Evolutionary conservation across 2,329 filamentous ascomycete species (phyloP).

Genomic region (Cladosporium sp.): DNA sequence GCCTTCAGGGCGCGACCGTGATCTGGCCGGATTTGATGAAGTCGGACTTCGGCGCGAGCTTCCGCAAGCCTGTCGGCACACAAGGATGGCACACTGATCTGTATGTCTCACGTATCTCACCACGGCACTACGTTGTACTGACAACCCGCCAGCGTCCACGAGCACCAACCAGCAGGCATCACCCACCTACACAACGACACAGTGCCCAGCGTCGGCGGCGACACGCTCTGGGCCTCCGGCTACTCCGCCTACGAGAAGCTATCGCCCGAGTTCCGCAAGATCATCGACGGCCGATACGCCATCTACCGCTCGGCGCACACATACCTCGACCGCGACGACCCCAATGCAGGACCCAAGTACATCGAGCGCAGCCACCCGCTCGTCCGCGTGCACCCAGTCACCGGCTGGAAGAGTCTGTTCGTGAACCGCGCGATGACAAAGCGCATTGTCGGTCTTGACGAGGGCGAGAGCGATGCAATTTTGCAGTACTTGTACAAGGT

Average conservation of each 20-base stretch:
- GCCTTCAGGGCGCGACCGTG: conserved; percentile 56
- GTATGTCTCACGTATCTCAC: conserved; percentile 26
- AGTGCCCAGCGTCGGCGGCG: conserved; percentile 64
- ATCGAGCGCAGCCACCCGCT: conserved; percentile 69
- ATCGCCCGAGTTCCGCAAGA: conserved; percentile 66
- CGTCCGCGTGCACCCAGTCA: conserved; percentile 70
- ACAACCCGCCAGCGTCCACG: conserved; percentile 57
- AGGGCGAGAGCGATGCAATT: conserved; percentile 67
- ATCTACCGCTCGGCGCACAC: conserved; percentile 66
- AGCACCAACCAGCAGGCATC: conserved; percentile 65
- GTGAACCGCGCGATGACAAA: conserved; percentile 71
- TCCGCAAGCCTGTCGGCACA: conserved; percentile 67
- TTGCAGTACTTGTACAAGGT: conserved; percentile 67
- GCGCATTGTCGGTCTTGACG: conserved; percentile 68
- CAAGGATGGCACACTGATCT: conserved; percentile 60
- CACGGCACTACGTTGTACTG: conserved; percentile 36
- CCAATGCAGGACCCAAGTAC: conserved; percentile 61
- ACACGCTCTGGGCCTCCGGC: conserved; percentile 71
- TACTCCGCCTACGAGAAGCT: conserved; percentile 74
- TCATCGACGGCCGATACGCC: conserved; percentile 67
- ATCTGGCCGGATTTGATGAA: conserved; percentile 70
- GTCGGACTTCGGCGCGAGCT: conserved; percentile 60
- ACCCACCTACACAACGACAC: conserved; percentile 44
- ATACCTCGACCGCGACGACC: conserved; percentile 65
- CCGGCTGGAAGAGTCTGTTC: conserved; percentile 72